Base-by-base conservation (phyloP, 805 yeast genomes). In the Ogataea pignaliae region DNA sequence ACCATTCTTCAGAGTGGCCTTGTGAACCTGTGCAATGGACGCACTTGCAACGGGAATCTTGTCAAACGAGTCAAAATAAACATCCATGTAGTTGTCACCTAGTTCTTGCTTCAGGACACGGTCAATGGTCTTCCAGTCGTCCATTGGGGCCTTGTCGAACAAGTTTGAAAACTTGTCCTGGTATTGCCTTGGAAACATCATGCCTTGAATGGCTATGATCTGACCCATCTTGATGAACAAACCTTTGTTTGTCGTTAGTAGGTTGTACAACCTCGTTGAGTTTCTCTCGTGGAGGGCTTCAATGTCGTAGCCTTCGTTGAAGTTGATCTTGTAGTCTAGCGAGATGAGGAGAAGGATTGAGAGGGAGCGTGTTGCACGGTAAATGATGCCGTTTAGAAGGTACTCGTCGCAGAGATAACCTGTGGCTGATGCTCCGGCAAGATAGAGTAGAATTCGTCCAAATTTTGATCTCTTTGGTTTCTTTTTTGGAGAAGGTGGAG, bases 181-280 rank as follows among this genome's bases (percentile, higher is more conserved):
- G 61, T 69, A 84, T 16, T 79, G 83, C 31, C 68, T 61, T 2
- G 95, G 95, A 50, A 85, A 76, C 54, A 83, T 69, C 26, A 73
- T 64, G 1, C 88, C 81, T 59, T 86, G 93, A 55, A 85, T 79
- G 2, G 93, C 91, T 37, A 85, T 72, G 41, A 86, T 82, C 69
- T 85, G 93, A 18, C 93, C 95, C 52, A 83, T 62, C 59, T 85
- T 85, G 59, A 86, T 81, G 57, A 83, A 86, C 15, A 86, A 68
- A 1, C 85, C 85, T 50, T 73, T 75, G 55, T 79, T 79, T 11
- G 55, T 55, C 32, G 60, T 57, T 44, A 79, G 56, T 41, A 80
- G 57, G 36, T 72, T 55, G 51, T 69, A 70, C 41, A 80, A 53
- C 36, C 80, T 59, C 15, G 70, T 72, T 4, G 91, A 78, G 32